Percentiles rank a stretch among this genome's conserved stretches.
Evolutionary conservation across 148 eudicot genomes (phyloP).

Genomic region (Camellia sinensis): DNA sequence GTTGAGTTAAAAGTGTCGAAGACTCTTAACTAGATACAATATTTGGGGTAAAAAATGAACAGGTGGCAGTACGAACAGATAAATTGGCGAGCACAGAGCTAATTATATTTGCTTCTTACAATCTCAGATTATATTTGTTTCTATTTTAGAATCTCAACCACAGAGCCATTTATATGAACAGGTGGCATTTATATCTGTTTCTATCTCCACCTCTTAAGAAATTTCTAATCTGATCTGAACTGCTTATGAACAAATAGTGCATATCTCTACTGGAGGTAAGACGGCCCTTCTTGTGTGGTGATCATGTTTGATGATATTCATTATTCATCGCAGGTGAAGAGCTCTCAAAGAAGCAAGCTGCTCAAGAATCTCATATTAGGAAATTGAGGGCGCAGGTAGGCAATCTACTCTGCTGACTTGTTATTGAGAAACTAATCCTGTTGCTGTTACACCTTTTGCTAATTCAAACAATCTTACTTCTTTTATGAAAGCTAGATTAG

Average conservation of each 20-base stretch:
- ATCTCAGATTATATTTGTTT: background rate
- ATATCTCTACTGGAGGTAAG: background rate
- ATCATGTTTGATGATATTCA: constrained; percentile 11
- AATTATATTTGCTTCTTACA: too few relatives aligned
- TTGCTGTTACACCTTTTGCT: constrained; percentile 15
- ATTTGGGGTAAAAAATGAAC: too few relatives aligned
- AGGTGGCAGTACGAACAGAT: too few relatives aligned
- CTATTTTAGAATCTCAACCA: background rate
- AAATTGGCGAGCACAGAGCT: too few relatives aligned
- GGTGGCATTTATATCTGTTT: background rate
- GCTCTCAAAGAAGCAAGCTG: constrained; percentile 98
- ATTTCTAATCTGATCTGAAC: background rate
- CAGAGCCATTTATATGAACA: too few relatives aligned
- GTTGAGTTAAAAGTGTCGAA: too few relatives aligned
- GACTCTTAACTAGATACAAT: too few relatives aligned
- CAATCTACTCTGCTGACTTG: constrained; percentile 4
- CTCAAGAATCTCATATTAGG: constrained; percentile 89
- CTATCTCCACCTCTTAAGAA: background rate
- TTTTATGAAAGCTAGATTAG: constrained; percentile 75
- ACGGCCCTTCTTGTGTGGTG: constrained; percentile 2
- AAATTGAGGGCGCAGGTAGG: constrained; percentile 93
- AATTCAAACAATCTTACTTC: constrained; percentile 13
- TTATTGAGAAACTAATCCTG: background rate
- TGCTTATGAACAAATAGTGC: background rate
- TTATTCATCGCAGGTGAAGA: constrained; percentile 64